Conservation (phyloP, 75 land plant species). For the Sequoiadendron giganteum region DNA sequence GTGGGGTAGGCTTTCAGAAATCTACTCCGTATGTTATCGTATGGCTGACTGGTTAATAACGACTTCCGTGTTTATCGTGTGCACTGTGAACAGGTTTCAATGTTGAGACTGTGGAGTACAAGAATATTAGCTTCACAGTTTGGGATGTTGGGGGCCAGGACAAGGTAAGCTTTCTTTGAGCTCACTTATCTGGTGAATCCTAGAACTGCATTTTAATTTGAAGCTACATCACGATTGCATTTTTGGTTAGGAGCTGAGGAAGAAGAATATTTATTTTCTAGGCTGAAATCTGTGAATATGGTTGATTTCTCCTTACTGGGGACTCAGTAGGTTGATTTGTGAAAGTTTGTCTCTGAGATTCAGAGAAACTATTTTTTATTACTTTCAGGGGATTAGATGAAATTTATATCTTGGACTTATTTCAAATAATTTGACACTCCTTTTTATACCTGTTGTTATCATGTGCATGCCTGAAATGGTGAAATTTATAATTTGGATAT, state of each 20-base stretch:
- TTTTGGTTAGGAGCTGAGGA: neutral
- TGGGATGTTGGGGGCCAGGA: constrained; percentile 68
- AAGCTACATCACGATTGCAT: neutral
- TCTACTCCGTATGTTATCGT: neutral
- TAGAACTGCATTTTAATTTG: neutral
- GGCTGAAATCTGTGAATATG: neutral
- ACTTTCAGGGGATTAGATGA: neutral
- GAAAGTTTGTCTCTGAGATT: neutral
- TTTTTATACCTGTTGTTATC: neutral
- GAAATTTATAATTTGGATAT: neutral
- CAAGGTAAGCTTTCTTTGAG: constrained; percentile 24
- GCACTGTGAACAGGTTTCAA: constrained; percentile 28
- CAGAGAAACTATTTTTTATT: too few relatives aligned
- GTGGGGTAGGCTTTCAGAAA: neutral
- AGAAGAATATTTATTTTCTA: neutral
- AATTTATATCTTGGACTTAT: neutral
- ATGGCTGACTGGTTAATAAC: neutral
- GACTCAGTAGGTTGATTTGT: neutral
- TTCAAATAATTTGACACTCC: neutral
- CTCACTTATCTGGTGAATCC: neutral
- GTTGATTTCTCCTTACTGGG: neutral
- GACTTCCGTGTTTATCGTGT: neutral
- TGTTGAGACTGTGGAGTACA: constrained; percentile 57
- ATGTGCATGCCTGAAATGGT: neutral
- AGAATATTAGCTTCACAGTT: constrained; percentile 58